Conservation (phyloP, 2,329 filamentous ascomycete species). For the Colletotrichum gloeosporioides region DNA sequence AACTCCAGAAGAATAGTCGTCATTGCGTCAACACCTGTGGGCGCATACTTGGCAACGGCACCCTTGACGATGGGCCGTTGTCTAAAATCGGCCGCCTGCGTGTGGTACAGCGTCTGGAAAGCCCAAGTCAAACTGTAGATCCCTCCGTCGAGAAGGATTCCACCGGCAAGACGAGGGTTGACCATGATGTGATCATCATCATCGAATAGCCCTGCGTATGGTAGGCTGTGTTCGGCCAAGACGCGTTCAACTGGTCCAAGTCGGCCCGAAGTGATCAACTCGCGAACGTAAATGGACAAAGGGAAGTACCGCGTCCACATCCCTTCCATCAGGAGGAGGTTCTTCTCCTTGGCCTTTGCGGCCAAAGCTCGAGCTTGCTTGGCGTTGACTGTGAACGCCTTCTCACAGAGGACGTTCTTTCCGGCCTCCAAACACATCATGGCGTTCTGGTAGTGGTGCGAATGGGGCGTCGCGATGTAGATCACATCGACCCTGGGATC, state of each 20-base stretch:
- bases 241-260: slow-evolving; percentile 70
- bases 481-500: slow-evolving; percentile 83
- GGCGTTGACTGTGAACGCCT: slow-evolving; percentile 86
- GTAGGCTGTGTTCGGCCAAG: slow-evolving; percentile 62
- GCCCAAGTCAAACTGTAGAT: slow-evolving; percentile 92
- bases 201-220: slow-evolving; percentile 61
- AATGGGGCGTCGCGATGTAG: slow-evolving; percentile 90
- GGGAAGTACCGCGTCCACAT: slow-evolving; percentile 93
- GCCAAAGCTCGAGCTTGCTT: slow-evolving; percentile 76
- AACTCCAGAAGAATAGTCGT: slow-evolving; percentile 81
- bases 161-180: slow-evolving; percentile 82
- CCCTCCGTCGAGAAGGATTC: slow-evolving; percentile 82
- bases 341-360: slow-evolving; percentile 74
- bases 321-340: slow-evolving; percentile 81
- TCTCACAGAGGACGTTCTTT: slow-evolving; percentile 91
- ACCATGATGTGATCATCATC: slow-evolving; percentile 76
- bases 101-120: slow-evolving; percentile 87
- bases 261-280: slow-evolving; percentile 61
- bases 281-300: slow-evolving; percentile 75
- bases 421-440: slow-evolving; percentile 84
- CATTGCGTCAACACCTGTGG: slow-evolving; percentile 76
- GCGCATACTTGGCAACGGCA: slow-evolving; percentile 72
- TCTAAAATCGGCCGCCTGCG: slow-evolving; percentile 68
- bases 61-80: slow-evolving; percentile 71
- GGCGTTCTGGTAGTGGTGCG: slow-evolving; percentile 90